Evolutionary conservation across 2,329 filamentous ascomycete species (phyloP), one percentile per base, ranked within the genome.

Genomic region (Periconia sp.): DNA sequence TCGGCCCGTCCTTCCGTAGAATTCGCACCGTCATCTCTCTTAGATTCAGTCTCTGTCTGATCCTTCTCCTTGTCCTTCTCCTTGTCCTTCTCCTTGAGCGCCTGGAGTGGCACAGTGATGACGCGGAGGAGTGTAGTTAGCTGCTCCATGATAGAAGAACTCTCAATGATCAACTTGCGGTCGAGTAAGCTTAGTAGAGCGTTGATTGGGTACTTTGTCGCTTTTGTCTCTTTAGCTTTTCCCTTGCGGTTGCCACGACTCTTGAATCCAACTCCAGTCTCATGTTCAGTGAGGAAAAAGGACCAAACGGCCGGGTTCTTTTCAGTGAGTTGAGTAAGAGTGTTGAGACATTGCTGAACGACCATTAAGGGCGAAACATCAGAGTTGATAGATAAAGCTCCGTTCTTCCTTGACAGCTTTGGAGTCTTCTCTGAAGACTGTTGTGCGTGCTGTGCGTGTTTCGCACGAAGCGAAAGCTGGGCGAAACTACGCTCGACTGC

Each of bases 401-500:
- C 88, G 41, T 86, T 74, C 34, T 84, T 86, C 50, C 89, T 87
- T 74, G 92, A 95, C 44, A 82, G 79, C 63, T 90, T 89, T 1
- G 92, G 91, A 1, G 91, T 95, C 74, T 92, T 95, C 47, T 87
- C 86, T 18, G 85, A 52, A 29, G 56, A 50, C 29, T 62, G 79
- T 51, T 61, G 79, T n/a, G n/a, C n/a, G n/a, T n/a, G n/a, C 52
- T 63, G 81, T 17, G 86, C 80, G 61, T 91, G 89, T 75, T 90
- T 95, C 12, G 94, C 94, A 65, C 91, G 89, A 29, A 96, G 78
- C 3, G 94, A 96, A 4, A 99, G 79, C 54, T 96, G 91, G 35
- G 90, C 86, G 69, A 99, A 97, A 74, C 92, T 97, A 57, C 92
- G 86, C 71, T 99, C 94, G 18, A 99, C 89, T 4, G 95, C 92